A percentile compares a stretch with the other conserved stretches of the same genome.
Conservation (phyloP, 306 rosid species). For the Vigna reflexopilosa region DNA sequence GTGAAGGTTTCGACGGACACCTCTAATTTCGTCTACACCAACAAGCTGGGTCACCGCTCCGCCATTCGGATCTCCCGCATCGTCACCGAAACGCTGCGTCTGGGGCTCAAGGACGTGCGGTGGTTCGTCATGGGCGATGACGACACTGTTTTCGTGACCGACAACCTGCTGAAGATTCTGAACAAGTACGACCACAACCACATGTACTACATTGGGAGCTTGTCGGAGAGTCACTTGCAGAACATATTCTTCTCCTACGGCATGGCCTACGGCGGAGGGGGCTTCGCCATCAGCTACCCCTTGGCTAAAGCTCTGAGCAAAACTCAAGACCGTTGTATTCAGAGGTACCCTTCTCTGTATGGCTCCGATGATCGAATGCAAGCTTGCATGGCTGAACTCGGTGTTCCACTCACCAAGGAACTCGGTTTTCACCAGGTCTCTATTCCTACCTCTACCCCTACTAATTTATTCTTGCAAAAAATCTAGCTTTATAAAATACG, state of each 20-base stretch:
- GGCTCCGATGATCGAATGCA: slow-evolving; percentile 99
- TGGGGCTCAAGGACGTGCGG: slow-evolving; percentile 69
- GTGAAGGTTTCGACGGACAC: slow-evolving; percentile 79
- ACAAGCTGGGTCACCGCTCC: slow-evolving; percentile 91
- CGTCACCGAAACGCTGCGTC: slow-evolving; percentile 80
- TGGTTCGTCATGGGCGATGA: slow-evolving; percentile 99
- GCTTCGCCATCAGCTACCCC: slow-evolving; percentile 87
- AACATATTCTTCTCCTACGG: slow-evolving; percentile 92
- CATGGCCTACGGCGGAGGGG: slow-evolving; percentile 99
- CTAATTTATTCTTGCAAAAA: too few species aligned
- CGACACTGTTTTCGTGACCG: slow-evolving; percentile 90
- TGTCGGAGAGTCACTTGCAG: slow-evolving; percentile 92
- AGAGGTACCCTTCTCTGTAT: slow-evolving; percentile 80
- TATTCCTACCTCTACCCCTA: background rate
- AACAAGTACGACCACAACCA: slow-evolving; percentile 80
- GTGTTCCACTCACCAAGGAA: slow-evolving; percentile 95
- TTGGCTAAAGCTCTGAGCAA: slow-evolving; percentile 67
- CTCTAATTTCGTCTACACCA: slow-evolving; percentile 60
- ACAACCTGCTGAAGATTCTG: slow-evolving; percentile 68
- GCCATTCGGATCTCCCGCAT: slow-evolving; percentile 93
- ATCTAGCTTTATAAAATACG: too few species aligned
- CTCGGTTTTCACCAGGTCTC: slow-evolving; percentile 94
- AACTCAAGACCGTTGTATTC: slow-evolving; percentile 91
- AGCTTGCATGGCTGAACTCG: slow-evolving; percentile 99
- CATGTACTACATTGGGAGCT: slow-evolving; percentile 83